phyloP scores from a whole-genome alignment of 176 grass and related monocot genomes.

The Dactylis glomerata region DNA sequence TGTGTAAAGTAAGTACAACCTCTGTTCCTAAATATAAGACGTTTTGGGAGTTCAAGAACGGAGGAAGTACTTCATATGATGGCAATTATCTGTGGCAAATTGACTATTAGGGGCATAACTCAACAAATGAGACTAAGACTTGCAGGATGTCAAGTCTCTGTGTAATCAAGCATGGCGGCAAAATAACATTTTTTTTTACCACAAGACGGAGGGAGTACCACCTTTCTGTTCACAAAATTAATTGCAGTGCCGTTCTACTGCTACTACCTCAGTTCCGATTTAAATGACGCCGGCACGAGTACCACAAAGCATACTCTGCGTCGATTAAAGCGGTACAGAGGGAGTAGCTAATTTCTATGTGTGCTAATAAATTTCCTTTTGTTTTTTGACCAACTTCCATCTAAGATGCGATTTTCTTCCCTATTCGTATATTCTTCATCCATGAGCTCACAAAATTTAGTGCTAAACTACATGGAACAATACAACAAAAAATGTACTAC shows the following conservation, averaged over 20 bases:
- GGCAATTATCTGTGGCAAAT: background rate
- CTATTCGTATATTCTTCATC: background rate
- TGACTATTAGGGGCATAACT: background rate
- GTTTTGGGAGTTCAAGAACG: too few relatives aligned
- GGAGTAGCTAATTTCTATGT: background rate
- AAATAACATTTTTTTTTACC: background rate
- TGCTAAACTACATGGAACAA: background rate
- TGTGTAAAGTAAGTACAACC: too few relatives aligned
- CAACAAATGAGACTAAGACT: background rate
- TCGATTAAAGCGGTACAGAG: too few relatives aligned
- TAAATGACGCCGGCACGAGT: too few relatives aligned
- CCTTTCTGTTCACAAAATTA: background rate
- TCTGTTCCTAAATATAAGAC: too few relatives aligned
- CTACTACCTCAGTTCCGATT: too few relatives aligned
- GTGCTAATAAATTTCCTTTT: background rate
- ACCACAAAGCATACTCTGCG: too few relatives aligned
- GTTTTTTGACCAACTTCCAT: background rate
- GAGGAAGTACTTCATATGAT: background rate
- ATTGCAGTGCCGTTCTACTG: background rate
- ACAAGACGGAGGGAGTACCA: background rate
- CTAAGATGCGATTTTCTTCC: background rate
- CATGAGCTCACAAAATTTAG: background rate
- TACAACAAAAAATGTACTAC: background rate
- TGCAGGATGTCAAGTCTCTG: background rate
- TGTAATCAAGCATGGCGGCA: background rate